A percentile compares a stretch with the other conserved stretches of the same genome.
Evolutionary conservation across 225 moss, liverwort and hornwort genomes (phyloP).

Genomic region (Ulota crispa): DNA sequence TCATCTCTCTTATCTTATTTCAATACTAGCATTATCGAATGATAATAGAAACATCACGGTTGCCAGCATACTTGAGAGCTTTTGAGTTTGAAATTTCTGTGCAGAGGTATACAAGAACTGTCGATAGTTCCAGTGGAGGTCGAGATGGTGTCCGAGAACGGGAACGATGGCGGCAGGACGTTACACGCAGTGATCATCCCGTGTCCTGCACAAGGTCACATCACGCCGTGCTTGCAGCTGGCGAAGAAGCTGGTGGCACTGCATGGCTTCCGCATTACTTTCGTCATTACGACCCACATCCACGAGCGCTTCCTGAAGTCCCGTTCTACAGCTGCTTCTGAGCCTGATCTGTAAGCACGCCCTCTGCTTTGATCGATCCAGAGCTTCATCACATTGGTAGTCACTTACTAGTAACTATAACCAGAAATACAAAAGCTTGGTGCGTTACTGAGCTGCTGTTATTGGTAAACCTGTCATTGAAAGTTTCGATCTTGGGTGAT

Average conservation of each 20-base stretch:
- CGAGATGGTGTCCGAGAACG: neutral
- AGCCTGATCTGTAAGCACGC: slow-evolving; percentile 20
- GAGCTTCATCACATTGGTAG: too few relatives aligned
- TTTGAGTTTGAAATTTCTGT: neutral
- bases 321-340: neutral
- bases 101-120: too few relatives aligned
- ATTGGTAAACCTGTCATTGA: too few relatives aligned
- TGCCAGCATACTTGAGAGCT: neutral
- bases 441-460: too few relatives aligned
- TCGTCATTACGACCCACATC: slow-evolving; percentile 33
- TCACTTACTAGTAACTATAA: too few relatives aligned
- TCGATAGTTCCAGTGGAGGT: neutral
- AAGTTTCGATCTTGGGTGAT: too few relatives aligned
- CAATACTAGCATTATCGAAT: too few relatives aligned
- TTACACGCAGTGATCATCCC: slow-evolving; percentile 41
- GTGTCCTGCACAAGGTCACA: slow-evolving; percentile 38
- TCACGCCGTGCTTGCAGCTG: slow-evolving; percentile 42
- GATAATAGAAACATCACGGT: neutral
- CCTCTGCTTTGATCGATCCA: neutral
- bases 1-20: too few relatives aligned
- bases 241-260: slow-evolving; percentile 30
- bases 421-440: too few relatives aligned
- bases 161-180: neutral
- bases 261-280: slow-evolving; percentile 37
- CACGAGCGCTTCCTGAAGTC: slow-evolving; percentile 24